Conservation (phyloP, 768 basidiomycete species). For the Trametes cingulata region DNA sequence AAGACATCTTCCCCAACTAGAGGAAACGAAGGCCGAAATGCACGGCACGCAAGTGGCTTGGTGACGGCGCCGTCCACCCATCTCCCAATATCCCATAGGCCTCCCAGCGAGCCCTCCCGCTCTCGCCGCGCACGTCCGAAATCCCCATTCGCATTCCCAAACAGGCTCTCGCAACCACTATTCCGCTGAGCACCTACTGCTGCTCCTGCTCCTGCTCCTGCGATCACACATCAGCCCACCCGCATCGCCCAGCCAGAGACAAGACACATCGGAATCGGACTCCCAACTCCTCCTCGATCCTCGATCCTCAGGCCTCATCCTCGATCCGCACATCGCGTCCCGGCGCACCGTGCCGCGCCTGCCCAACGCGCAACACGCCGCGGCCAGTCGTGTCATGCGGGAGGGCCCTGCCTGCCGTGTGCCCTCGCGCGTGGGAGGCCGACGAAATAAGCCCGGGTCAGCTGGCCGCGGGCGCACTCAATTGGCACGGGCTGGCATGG, state of each 20-base stretch:
- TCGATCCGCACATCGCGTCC: constrained; percentile 1
- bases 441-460: constrained; percentile 16
- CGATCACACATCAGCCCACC: neutral
- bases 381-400: neutral
- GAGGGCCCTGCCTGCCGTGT: neutral
- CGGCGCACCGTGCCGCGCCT: neutral
- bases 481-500: constrained; percentile 3
- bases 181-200: too few species aligned
- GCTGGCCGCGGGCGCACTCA: constrained; percentile 16
- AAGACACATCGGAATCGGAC: too few species aligned
- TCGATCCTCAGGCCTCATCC: too few species aligned
- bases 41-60: too few species aligned
- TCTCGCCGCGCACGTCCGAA: neutral
- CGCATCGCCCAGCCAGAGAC: neutral
- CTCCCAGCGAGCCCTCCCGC: neutral
- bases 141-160: neutral
- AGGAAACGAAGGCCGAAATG: neutral
- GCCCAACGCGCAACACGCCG: neutral
- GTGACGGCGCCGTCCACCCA: too few species aligned
- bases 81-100: neutral
- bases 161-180: constrained; percentile 1
- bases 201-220: too few species aligned
- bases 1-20: neutral
- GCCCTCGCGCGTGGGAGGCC: constrained; percentile 17
- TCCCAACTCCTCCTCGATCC: too few species aligned